Evolutionary conservation across 305 asterid genomes (phyloP), one percentile per base, ranked within the genome.

Genomic region (Fraxinus greggii): DNA sequence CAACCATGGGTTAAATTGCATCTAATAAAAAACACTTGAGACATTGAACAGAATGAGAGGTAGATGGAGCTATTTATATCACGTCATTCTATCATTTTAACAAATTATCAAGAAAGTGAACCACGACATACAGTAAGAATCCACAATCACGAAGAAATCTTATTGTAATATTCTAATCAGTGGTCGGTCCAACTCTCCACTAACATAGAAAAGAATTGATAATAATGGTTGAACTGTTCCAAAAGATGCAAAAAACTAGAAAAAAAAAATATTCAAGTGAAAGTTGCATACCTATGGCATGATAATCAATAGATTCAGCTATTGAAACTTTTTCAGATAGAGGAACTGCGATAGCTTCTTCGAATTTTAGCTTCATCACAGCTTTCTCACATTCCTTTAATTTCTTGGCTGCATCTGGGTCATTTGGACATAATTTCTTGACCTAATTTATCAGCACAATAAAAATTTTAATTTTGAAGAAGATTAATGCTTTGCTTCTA

Each of bases 301-400:
- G 97, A 89, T 96, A 93, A 84, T 94, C 98, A 79, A 96, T 88
- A 73, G 98, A 77, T 79, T 96, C 98, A 23, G 98, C 97, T 10
- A 93, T 48, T 10, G 97, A 93, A 78, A 79, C 92, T 82, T 72
- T 92, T 86, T 87, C 89, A 42, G 95, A 82, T 81, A 88, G 90
- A 85, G 98, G 98, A 21, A 86, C 93, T 9, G 99, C 87, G 42
- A 96, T 96, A 72, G 99, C 98, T 90, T 96, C 98, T 87, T 96
- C 99, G 87, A 96, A 96, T 87, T 96, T 94, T 42, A 92, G 90
- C 86, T 92, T 94, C 98, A 92, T 93, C 83, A 96, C 98, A 13
- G 95, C 97, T 77, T 93, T 96, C 91, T 96, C 97, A 77, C 98
- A 96, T 83, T 96, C 99, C 89, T 90, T 96, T 89, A 96, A 85